phyloP scores from a whole-genome alignment of 345 rosid species.

The Melaleuca alternifolia region DNA sequence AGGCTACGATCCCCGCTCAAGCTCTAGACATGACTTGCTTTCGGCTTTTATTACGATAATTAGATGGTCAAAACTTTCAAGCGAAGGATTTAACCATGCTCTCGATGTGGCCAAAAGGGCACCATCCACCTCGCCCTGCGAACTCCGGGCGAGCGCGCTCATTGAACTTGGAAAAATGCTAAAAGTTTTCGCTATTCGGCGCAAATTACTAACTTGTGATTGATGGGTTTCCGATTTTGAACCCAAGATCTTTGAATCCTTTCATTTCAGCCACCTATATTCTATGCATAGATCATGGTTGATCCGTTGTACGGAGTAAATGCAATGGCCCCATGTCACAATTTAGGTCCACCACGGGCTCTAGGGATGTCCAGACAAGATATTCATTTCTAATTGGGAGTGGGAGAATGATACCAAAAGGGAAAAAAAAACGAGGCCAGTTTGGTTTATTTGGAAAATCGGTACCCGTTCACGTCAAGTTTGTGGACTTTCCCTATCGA shows the following conservation, averaged over 20 bases:
- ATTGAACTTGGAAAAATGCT: background rate
- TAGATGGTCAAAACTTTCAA: background rate
- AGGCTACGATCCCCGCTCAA: background rate
- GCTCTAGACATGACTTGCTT: background rate
- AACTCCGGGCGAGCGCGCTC: background rate
- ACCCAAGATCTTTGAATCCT: background rate
- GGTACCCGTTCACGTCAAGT: background rate
- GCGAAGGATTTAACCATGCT: background rate
- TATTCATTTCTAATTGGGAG: no score
- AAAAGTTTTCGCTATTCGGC: fast-evolving
- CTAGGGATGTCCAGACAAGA: background rate
- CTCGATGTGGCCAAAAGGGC: fast-evolving
- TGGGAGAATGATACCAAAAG: no score
- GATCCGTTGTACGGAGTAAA: background rate
- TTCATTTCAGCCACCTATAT: background rate
- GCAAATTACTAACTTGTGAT: background rate
- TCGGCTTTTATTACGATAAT: background rate
- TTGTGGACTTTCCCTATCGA: background rate
- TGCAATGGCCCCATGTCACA: fast-evolving
- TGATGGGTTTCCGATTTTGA: background rate
- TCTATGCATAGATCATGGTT: background rate
- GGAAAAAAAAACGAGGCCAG: background rate
- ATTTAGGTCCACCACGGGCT: background rate
- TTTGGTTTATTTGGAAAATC: background rate
- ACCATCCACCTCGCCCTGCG: background rate